A percentile compares a stretch with the other conserved stretches of the same genome.
Evolutionary conservation across 2,329 filamentous ascomycete species (phyloP).

Genomic region (Cordyceps fumosorosea): DNA sequence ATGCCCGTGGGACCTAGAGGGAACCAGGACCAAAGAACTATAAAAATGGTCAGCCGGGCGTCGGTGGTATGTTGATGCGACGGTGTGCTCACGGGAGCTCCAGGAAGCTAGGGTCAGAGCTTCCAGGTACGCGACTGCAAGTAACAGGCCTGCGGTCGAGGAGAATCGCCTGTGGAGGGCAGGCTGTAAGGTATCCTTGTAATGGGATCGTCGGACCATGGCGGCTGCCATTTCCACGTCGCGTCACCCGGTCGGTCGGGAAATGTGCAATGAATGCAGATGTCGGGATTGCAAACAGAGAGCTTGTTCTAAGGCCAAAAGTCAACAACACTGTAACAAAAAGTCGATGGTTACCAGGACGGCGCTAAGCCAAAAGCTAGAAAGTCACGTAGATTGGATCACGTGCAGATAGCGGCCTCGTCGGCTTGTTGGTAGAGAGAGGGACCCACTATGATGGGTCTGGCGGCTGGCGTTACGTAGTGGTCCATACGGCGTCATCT

Average conservation of each 20-base stretch:
- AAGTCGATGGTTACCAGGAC: slow-evolving; percentile 7
- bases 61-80: slow-evolving; percentile 2
- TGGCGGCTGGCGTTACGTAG: slow-evolving; percentile 12
- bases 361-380: slow-evolving; percentile 11
- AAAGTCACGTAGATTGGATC: slow-evolving; percentile 7
- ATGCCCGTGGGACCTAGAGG: slow-evolving; percentile 70
- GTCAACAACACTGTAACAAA: slow-evolving; percentile 11
- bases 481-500: slow-evolving; percentile 16
- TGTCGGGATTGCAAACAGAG: background rate
- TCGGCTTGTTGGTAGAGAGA: background rate
- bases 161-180: slow-evolving; percentile 82
- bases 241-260: slow-evolving; percentile 32
- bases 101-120: slow-evolving; percentile 64
- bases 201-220: slow-evolving; percentile 53
- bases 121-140: slow-evolving; percentile 66
- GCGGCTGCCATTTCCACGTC: slow-evolving; percentile 44
- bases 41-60: slow-evolving; percentile 6
- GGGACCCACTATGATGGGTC: background rate
- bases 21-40: slow-evolving; percentile 82
- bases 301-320: background rate
- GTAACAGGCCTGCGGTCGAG: slow-evolving; percentile 62
- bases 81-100: slow-evolving; percentile 54
- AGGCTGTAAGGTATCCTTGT: slow-evolving; percentile 88
- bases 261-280: slow-evolving; percentile 20
- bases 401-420: slow-evolving; percentile 5